Conservation (phyloP, 305 asterid species). For the Solanum aculeatissimum region DNA sequence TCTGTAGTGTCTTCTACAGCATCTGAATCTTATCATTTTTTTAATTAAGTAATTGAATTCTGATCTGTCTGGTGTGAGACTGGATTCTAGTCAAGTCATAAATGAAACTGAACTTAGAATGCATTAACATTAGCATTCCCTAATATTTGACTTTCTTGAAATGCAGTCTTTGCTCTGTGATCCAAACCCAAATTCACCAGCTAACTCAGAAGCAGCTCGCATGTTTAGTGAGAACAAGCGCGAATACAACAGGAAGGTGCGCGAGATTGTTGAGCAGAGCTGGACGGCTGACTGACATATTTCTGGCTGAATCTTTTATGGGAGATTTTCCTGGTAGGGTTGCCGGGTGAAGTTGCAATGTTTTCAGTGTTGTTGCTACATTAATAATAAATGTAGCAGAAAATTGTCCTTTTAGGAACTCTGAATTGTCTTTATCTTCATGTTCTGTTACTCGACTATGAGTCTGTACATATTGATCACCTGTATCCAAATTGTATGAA, state of each 20-base stretch:
- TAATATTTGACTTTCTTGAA: background rate
- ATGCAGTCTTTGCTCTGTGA: constrained; percentile 16
- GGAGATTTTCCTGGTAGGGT: background rate
- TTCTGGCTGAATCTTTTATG: background rate
- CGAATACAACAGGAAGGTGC: constrained; percentile 10
- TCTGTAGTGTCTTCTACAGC: background rate
- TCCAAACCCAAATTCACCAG: constrained; percentile 13
- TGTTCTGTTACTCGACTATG: background rate
- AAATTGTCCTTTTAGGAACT: background rate
- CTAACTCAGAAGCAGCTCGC: constrained; percentile 10
- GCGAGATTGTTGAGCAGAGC: constrained; percentile 12
- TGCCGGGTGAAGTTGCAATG: background rate
- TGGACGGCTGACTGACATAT: constrained; percentile 8
- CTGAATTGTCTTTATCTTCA: background rate
- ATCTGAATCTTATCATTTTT: background rate
- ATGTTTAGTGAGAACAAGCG: constrained; percentile 10
- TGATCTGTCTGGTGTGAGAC: background rate
- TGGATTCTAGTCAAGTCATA: background rate
- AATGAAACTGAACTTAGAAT: background rate
- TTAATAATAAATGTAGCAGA: background rate
- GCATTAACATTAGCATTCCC: background rate
- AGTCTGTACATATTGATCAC: constrained; percentile 1
- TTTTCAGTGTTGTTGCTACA: constrained; percentile 1
- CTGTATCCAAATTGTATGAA: background rate
- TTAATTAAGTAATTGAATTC: background rate